Percentiles rank a stretch among this genome's conserved stretches.
These are phyloP conservation scores for Synchytrium microbalum DNA, from an alignment of 371 early-diverging fungal genomes.

Conservation along the genomic window DNA sequence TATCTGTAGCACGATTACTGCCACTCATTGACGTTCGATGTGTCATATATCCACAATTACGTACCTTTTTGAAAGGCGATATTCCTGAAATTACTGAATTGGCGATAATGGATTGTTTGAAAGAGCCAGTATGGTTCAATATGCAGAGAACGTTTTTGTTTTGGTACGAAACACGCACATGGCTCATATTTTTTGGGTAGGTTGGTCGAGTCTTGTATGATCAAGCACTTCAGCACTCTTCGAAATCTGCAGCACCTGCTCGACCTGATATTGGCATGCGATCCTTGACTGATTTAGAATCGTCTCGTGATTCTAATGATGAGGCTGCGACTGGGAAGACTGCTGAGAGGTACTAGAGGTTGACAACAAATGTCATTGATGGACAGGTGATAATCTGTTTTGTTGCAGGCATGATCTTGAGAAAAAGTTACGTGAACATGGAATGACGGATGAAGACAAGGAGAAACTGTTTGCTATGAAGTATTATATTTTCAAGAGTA, in stretches of 20 bases:
- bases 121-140: conserved; percentile 49
- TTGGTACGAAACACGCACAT: neutral
- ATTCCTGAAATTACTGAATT: conserved; percentile 58
- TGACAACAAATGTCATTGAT: neutral
- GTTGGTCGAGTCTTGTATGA: conserved; percentile 29
- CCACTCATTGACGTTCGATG: conserved; percentile 71
- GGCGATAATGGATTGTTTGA: conserved; percentile 52
- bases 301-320: neutral
- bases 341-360: neutral
- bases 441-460: conserved; percentile 72
- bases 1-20: conserved; percentile 55
- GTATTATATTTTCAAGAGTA: conserved; percentile 67
- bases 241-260: conserved; percentile 8
- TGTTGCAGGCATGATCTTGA: conserved; percentile 28
- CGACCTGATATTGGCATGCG: neutral
- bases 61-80: conserved; percentile 60
- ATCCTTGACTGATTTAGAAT: neutral
- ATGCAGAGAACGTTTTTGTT: neutral
- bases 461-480: conserved; percentile 63
- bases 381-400: too few relatives aligned
- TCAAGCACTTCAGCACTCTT: conserved; percentile 23
- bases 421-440: conserved; percentile 54
- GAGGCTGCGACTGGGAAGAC: neutral
- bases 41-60: conserved; percentile 64
- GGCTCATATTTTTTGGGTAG: conserved; percentile 16